These are phyloP conservation scores for Dichotomopilus funicola DNA, from an alignment of 2,329 filamentous ascomycete genomes.

Conservation along the genomic window DNA sequence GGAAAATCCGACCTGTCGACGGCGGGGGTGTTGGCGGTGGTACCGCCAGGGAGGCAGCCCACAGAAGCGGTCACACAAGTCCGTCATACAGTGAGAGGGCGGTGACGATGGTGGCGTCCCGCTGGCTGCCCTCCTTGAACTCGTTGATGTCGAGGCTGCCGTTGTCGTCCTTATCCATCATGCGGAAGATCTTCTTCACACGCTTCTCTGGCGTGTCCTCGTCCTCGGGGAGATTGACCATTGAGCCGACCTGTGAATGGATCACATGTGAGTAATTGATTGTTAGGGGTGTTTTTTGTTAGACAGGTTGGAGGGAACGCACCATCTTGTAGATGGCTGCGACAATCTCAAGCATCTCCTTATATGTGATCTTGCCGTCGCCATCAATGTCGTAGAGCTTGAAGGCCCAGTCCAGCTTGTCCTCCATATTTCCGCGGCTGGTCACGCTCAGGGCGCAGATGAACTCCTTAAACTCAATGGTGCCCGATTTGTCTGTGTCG, in stretches of 20 bases:
- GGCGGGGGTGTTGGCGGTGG: too few species aligned
- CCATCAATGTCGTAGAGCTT: slow-evolving; percentile 99
- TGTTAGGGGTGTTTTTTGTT: background rate
- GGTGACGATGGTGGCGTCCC: slow-evolving; percentile 97
- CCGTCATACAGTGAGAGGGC: slow-evolving; percentile 95
- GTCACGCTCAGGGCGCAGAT: slow-evolving; percentile 97
- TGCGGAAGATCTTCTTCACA: slow-evolving; percentile 95
- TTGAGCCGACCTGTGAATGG: slow-evolving; percentile 73
- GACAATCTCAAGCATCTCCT: slow-evolving; percentile 98
- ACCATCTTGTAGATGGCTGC: slow-evolving; percentile 99
- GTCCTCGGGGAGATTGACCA: slow-evolving; percentile 98
- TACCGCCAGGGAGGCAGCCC: background rate
- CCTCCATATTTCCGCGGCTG: slow-evolving; percentile 96
- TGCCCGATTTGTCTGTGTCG: slow-evolving; percentile 92
- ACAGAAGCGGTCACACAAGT: slow-evolving; percentile 55
- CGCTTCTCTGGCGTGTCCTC: slow-evolving; percentile 99
- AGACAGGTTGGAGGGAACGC: slow-evolving; percentile 19
- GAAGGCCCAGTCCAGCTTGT: slow-evolving; percentile 99
- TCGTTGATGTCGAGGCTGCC: slow-evolving; percentile 94
- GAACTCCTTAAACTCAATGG: slow-evolving; percentile 99
- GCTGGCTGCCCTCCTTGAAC: slow-evolving; percentile 98
- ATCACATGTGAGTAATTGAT: background rate
- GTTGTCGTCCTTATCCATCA: slow-evolving; percentile 99
- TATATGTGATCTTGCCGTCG: slow-evolving; percentile 97
- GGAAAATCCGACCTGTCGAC: too few species aligned